phyloP scores from a whole-genome alignment of 352 stramenopile genomes.

The Phytophthora macrochlamydospora region DNA sequence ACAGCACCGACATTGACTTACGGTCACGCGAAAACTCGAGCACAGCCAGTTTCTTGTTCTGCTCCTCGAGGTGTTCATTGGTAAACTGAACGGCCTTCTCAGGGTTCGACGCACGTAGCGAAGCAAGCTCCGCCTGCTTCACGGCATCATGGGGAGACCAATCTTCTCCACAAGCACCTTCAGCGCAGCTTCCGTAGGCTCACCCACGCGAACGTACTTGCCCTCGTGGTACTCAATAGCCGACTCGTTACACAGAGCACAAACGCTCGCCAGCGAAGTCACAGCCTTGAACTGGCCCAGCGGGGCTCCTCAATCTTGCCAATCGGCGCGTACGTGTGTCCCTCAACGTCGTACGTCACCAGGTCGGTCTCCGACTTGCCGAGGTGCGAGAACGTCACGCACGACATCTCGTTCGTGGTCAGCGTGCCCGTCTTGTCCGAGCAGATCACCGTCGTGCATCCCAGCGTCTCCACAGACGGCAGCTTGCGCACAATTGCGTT shows the following conservation, averaged over 20 bases:
- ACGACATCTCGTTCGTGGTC: slow-evolving; percentile 99
- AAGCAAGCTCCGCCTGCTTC: slow-evolving; percentile 68
- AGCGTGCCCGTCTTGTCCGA: slow-evolving; percentile 96
- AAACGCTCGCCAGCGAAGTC: slow-evolving; percentile 89
- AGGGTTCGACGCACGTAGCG: slow-evolving; percentile 64
- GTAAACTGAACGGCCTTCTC: slow-evolving; percentile 82
- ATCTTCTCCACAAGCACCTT: slow-evolving; percentile 96
- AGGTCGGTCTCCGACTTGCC: slow-evolving; percentile 73
- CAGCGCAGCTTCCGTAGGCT: slow-evolving; percentile 97
- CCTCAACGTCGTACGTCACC: slow-evolving; percentile 92
- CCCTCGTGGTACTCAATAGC: slow-evolving; percentile 87
- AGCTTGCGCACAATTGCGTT: slow-evolving; percentile 99
- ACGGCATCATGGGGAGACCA: slow-evolving; percentile 75
- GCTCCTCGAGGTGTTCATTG: slow-evolving; percentile 77
- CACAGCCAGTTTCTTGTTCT: slow-evolving; percentile 93
- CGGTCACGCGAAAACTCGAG: slow-evolving; percentile 97
- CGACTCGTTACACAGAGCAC: slow-evolving; percentile 98
- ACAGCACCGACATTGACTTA: slow-evolving; percentile 98
- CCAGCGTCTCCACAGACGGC: slow-evolving; percentile 97
- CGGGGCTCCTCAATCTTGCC: slow-evolving; percentile 64
- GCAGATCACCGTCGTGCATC: slow-evolving; percentile 96
- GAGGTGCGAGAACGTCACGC: slow-evolving; percentile 76
- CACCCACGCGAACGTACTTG: slow-evolving; percentile 92
- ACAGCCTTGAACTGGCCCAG: slow-evolving; percentile 76
- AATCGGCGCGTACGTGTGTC: slow-evolving; percentile 93